Evolutionary conservation across 2,329 filamentous ascomycete species (phyloP).

Genomic region (Trichophyton mentagrophytes): DNA sequence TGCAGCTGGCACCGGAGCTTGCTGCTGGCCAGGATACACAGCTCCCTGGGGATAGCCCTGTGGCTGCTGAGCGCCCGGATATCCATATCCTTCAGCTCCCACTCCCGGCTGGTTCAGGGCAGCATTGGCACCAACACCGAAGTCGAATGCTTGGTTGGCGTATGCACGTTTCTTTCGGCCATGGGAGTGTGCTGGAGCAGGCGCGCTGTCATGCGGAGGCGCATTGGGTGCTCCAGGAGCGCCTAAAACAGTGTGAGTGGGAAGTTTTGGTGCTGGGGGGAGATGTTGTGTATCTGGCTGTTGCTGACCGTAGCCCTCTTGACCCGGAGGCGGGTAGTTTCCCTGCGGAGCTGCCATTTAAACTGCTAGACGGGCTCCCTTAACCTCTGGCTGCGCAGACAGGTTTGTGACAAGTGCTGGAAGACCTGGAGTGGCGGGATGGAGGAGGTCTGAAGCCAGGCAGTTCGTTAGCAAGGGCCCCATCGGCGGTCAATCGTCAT

Average conservation of each 20-base stretch:
- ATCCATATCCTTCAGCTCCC: conserved; percentile 51
- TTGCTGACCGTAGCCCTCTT: conserved; percentile 38
- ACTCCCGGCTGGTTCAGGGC: conserved; percentile 37
- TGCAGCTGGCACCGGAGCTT: conserved; percentile 22
- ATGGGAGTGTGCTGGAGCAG: conserved; percentile 10
- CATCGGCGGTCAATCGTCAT: neutral
- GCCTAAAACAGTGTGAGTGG: conserved; percentile 21
- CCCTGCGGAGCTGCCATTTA: conserved; percentile 41
- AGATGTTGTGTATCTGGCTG: conserved; percentile 26
- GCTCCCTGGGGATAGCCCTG: conserved; percentile 30
- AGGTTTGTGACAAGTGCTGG: neutral
- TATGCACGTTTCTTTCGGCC: conserved; percentile 78
- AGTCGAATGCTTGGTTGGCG: conserved; percentile 87
- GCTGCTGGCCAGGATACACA: conserved; percentile 32
- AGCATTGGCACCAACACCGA: conserved; percentile 76
- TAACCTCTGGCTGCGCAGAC: neutral
- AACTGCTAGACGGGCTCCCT: neutral
- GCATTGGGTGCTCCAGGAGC: conserved; percentile 7
- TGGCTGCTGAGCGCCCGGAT: conserved; percentile 41
- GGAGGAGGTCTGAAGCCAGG: neutral
- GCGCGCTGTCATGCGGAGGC: conserved; percentile 17
- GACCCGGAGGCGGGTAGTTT: conserved; percentile 36
- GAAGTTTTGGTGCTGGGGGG: conserved; percentile 24
- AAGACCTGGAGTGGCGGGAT: neutral
- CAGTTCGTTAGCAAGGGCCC: neutral